Evolutionary conservation across 129 eudicot genomes (phyloP).

Genomic region (carrot (Daucus carota)): DH1_v3.0 NC_030381.2:36428501-36429000

Average conservation of each 20-base stretch:
- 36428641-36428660: background rate
- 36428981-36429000: background rate
- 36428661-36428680: background rate
- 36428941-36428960: background rate
- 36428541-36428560: background rate
- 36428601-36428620: background rate
- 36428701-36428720: background rate
- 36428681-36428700: background rate
- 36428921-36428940: background rate
- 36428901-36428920: background rate
- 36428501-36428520: background rate
- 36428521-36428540: background rate
- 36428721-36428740: background rate
- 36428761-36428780: background rate
- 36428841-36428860: background rate
- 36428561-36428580: background rate
- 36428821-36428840: background rate
- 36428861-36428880: background rate
- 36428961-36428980: background rate
- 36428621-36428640: background rate
- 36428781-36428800: background rate
- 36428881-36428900: background rate
- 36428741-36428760: background rate
- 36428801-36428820: background rate
- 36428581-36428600: background rate